Conservation (phyloP, 257 asterid genomes). For the Solanum habrochaites region DNA sequence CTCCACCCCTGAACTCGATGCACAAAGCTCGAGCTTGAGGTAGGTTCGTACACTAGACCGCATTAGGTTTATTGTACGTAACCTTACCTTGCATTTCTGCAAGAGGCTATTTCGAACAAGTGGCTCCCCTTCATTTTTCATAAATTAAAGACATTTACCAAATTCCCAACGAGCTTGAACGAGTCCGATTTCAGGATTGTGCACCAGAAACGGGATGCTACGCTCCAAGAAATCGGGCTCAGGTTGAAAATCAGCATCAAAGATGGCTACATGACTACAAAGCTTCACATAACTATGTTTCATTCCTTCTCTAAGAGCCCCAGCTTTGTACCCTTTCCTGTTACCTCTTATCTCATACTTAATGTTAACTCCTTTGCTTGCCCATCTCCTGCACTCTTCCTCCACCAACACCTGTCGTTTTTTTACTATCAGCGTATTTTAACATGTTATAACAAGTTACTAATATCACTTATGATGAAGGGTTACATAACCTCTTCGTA, state of each 20-base stretch:
- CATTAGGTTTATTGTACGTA: background rate
- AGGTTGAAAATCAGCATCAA: conserved; percentile 6
- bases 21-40: background rate
- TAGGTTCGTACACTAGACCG: background rate
- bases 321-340: conserved; percentile 1
- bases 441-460: background rate
- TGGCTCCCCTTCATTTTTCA: background rate
- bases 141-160: conserved; percentile 2
- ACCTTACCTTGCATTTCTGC: background rate
- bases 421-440: background rate
- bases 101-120: background rate
- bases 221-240: conserved; percentile 5
- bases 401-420: background rate
- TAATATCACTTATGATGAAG: background rate
- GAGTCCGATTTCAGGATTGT: conserved; percentile 22
- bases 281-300: conserved; percentile 9
- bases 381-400: conserved; percentile 4
- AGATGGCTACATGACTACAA: background rate
- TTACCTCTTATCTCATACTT: background rate
- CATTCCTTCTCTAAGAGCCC: conserved; percentile 12
- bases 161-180: conserved; percentile 41
- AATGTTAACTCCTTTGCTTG: background rate
- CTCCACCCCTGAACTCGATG: background rate
- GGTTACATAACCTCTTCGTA: background rate
- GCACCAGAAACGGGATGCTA: conserved; percentile 20